These are phyloP conservation scores for Hortaea werneckii DNA, from an alignment of 2,329 filamentous ascomycete genomes.

Conservation along the genomic window DNA sequence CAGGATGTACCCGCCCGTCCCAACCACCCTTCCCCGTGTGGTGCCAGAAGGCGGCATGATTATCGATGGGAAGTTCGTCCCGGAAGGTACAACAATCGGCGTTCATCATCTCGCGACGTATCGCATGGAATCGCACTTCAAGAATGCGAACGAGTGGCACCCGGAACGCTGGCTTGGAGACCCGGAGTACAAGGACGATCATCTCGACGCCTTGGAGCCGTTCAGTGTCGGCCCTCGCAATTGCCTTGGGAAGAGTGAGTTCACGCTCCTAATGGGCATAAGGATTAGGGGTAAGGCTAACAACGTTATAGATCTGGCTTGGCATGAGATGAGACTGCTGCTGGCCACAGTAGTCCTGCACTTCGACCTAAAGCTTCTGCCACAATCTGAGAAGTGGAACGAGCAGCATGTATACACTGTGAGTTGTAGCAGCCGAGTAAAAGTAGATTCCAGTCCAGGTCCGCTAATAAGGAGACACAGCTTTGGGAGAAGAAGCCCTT, in stretches of 20 bases:
- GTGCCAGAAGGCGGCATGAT: slow-evolving; percentile 10
- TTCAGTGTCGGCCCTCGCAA: slow-evolving; percentile 18
- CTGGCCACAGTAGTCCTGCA: slow-evolving; percentile 28
- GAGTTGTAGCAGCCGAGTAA: too few relatives aligned
- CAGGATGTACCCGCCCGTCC: slow-evolving; percentile 26
- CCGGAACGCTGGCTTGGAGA: slow-evolving; percentile 24
- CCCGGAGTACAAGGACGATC: slow-evolving; percentile 18
- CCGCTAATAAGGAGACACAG: too few relatives aligned
- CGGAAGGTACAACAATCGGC: slow-evolving; percentile 9
- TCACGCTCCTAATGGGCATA: too few relatives aligned
- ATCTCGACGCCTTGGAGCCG: slow-evolving; percentile 18
- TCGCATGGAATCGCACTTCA: slow-evolving; percentile 7
- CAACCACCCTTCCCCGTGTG: slow-evolving; percentile 13
- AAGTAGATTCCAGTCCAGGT: too few relatives aligned
- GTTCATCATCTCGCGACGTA: slow-evolving; percentile 13
- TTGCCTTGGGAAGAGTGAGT: slow-evolving; percentile 15
- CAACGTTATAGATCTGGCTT: slow-evolving; percentile 21
- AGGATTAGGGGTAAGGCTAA: too few relatives aligned
- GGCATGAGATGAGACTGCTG: slow-evolving; percentile 28
- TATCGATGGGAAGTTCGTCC: slow-evolving; percentile 13
- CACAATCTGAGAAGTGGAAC: slow-evolving; percentile 19
- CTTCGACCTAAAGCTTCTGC: slow-evolving; percentile 27
- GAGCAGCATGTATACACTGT: slow-evolving; percentile 20
- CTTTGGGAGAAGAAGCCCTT: slow-evolving; percentile 25
- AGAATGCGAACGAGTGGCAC: slow-evolving; percentile 7